These are phyloP conservation scores for Parascedosporium putredinis DNA, from an alignment of 2,329 filamentous ascomycete genomes.

Conservation along the genomic window DNA sequence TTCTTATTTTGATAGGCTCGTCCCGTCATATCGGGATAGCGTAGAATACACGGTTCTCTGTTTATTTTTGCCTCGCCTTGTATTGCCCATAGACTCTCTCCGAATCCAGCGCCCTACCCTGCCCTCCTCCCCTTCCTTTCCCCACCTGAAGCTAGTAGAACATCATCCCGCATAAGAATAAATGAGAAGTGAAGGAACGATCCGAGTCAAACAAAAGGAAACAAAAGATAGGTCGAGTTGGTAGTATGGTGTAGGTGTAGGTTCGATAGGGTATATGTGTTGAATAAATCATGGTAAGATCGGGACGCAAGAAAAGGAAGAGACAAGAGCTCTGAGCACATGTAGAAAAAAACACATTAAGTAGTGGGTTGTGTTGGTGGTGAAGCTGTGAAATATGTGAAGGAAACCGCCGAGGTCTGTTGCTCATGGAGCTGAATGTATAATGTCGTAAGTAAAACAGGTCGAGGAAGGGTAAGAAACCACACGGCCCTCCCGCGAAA, in stretches of 20 bases:
- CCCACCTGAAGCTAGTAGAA: background rate
- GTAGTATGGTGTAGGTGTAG: background rate
- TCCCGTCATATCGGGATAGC: too few species aligned
- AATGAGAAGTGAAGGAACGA: background rate
- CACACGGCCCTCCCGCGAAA: background rate
- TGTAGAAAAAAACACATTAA: conserved; percentile 1
- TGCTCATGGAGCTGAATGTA: background rate
- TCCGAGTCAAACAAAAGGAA: background rate
- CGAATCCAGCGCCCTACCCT: too few species aligned
- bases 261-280: background rate
- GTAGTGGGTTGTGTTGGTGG: background rate
- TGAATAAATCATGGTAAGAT: background rate
- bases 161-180: background rate
- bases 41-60: background rate
- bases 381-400: background rate
- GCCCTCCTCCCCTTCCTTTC: background rate
- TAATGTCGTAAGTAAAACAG: background rate
- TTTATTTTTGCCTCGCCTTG: too few species aligned
- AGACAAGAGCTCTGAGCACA: background rate
- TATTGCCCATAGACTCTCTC: too few species aligned
- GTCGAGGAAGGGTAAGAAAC: background rate
- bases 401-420: background rate
- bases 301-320: too few species aligned
- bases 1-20: too few species aligned
- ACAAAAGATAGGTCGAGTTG: background rate